phyloP scores from a whole-genome alignment of 208 protist species.

The Phytomonas serpens region DNA sequence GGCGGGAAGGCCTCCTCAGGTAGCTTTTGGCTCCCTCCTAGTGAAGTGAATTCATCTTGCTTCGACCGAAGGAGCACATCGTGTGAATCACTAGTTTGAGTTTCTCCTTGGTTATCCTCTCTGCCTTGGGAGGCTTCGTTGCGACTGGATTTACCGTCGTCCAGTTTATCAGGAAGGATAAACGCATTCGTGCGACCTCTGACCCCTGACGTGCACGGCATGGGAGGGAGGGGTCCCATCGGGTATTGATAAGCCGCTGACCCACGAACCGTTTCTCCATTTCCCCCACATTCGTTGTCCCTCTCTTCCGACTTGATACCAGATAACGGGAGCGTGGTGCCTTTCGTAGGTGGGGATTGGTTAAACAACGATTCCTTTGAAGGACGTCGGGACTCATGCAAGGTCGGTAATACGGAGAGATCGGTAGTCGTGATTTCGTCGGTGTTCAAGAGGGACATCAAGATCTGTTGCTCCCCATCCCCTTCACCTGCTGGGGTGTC shows the following conservation, averaged over 20 bases:
- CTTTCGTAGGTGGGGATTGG: not conserved
- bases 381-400: not conserved
- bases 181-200: not conserved
- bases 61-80: not conserved
- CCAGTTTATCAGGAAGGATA: not conserved
- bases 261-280: not conserved
- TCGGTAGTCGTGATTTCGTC: not conserved
- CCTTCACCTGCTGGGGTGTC: not conserved
- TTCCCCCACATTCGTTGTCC: not conserved
- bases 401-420: not conserved
- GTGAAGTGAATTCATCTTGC: not conserved
- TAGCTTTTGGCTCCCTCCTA: not conserved
- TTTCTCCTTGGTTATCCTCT: not conserved
- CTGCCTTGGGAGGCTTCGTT: not conserved
- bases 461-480: not conserved
- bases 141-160: not conserved
- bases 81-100: not conserved
- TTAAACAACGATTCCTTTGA: not conserved
- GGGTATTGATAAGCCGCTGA: not conserved
- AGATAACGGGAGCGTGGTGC: not conserved
- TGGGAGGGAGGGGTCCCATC: not conserved
- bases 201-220: not conserved
- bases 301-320: not conserved
- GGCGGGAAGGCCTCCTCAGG: not conserved
- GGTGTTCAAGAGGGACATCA: not conserved